These are phyloP conservation scores for Helotiales sp. DNA, from an alignment of 2,329 filamentous ascomycete species.

Conservation along the genomic window DNA sequence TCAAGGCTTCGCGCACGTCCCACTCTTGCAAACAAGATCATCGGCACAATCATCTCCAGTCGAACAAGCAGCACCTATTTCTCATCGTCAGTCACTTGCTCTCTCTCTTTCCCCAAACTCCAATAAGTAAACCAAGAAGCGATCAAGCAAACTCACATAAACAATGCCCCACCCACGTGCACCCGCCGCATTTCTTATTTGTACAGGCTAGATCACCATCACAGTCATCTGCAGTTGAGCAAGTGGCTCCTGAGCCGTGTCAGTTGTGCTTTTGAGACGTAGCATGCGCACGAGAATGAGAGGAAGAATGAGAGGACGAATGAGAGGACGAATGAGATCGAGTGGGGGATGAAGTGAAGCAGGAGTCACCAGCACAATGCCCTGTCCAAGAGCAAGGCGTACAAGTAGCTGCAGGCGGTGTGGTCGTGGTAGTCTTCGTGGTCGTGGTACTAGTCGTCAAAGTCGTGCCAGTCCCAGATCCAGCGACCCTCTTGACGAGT, in stretches of 20 bases:
- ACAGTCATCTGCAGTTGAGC: constrained; percentile 14
- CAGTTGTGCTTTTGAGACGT: not conserved
- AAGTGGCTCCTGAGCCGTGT: constrained; percentile 5
- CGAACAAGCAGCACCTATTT: constrained; percentile 20
- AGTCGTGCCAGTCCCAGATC: not conserved
- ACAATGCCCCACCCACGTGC: constrained; percentile 17
- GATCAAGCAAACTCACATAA: not conserved
- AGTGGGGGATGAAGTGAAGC: not conserved
- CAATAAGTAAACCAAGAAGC: no score
- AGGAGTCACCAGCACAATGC: constrained; percentile 27
- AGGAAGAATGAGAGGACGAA: not conserved
- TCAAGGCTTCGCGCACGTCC: constrained; percentile 23
- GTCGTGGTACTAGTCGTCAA: constrained; percentile 15
- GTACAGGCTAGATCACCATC: constrained; percentile 15
- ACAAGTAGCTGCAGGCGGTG: constrained; percentile 17
- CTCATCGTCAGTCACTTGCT: not conserved
- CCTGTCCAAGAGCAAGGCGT: constrained; percentile 27
- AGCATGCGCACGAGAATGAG: not conserved
- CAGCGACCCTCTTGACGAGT: constrained; percentile 51
- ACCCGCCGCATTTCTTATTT: constrained; percentile 9
- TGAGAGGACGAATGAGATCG: not conserved
- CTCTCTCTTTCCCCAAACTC: not conserved
- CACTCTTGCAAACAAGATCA: constrained; percentile 21
- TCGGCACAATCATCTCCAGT: constrained; percentile 27
- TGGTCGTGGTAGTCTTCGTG: constrained; percentile 8